A percentile compares a stretch with the other conserved stretches of the same genome.
phyloP scores from a whole-genome alignment of 371 early-diverging fungal genomes.

The Rhizopus delemar region DNA sequence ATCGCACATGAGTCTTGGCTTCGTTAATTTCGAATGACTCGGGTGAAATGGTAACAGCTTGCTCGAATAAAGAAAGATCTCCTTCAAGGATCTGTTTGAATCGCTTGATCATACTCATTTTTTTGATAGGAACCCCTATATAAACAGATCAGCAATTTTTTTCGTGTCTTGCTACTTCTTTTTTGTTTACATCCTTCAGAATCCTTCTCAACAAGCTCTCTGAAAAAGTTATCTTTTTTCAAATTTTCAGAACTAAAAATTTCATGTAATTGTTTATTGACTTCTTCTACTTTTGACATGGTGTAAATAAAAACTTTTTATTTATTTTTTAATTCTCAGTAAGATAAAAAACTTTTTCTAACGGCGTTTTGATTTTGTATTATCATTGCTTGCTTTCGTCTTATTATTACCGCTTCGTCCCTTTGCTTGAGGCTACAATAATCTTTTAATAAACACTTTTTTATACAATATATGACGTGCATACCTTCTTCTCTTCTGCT shows the following conservation, averaged over 20 bases:
- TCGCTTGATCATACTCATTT: slow-evolving; percentile 41
- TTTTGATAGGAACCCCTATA: slow-evolving; percentile 52
- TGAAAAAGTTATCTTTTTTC: slow-evolving; percentile 44
- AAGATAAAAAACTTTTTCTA: slow-evolving; percentile 8
- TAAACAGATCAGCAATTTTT: neutral
- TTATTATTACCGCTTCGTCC: slow-evolving; percentile 20
- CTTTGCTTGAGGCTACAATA: slow-evolving; percentile 20
- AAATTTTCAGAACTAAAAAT: slow-evolving; percentile 44
- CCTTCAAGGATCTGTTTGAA: slow-evolving; percentile 43
- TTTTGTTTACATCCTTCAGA: slow-evolving; percentile 44
- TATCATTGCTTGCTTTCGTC: slow-evolving; percentile 17
- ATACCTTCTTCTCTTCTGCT: slow-evolving; percentile 48
- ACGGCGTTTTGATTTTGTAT: slow-evolving; percentile 33
- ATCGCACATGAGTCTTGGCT: slow-evolving; percentile 44
- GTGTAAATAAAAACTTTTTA: neutral
- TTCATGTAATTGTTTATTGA: slow-evolving; percentile 29
- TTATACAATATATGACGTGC: neutral
- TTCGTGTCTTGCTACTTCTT: neutral
- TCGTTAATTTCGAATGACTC: slow-evolving; percentile 38
- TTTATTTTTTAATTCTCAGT: slow-evolving; percentile 2
- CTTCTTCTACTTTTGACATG: slow-evolving; percentile 20
- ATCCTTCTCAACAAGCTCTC: slow-evolving; percentile 42
- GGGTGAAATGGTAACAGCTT: slow-evolving; percentile 29
- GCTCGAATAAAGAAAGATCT: slow-evolving; percentile 31
- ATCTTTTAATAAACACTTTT: neutral